A percentile compares a stretch with the other conserved stretches of the same genome.
Evolutionary conservation across 176 grass and related monocot genomes (phyloP).

Genomic region (Oryza australiensis): DNA sequence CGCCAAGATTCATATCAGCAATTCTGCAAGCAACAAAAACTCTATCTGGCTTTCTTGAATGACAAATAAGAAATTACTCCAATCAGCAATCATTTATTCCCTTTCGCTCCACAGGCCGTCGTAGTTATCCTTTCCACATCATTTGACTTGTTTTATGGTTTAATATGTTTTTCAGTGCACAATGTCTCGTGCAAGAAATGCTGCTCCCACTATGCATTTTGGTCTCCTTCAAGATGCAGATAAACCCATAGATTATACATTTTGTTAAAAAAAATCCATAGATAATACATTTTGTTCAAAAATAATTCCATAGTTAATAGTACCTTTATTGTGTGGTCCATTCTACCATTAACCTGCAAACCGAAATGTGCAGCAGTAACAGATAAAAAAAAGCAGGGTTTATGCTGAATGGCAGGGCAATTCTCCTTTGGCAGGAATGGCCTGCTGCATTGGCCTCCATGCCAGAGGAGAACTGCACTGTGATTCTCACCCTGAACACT

Average conservation of each 20-base stretch:
- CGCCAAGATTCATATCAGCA: too few species aligned
- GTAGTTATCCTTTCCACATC: too few species aligned
- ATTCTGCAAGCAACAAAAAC: too few species aligned
- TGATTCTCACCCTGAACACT: constrained; percentile 52
- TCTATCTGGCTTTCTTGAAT: too few species aligned
- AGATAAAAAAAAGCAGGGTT: constrained; percentile 10
- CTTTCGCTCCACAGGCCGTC: too few species aligned
- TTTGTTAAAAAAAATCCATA: neutral
- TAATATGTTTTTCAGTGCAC: too few species aligned
- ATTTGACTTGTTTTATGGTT: too few species aligned
- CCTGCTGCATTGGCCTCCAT: constrained; percentile 36
- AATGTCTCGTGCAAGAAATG: neutral
- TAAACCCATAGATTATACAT: too few species aligned
- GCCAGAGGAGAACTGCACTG: constrained; percentile 63
- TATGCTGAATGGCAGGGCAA: constrained; percentile 77
- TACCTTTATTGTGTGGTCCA: neutral
- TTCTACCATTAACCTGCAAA: neutral
- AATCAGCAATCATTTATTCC: too few species aligned
- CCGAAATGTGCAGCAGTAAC: neutral
- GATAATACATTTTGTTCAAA: too few species aligned
- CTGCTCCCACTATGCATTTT: neutral
- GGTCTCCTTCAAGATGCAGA: neutral
- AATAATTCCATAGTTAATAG: neutral
- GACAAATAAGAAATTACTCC: too few species aligned
- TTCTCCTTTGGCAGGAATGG: constrained; percentile 81